Conservation (phyloP, 2,329 filamentous ascomycete species). For the Hortaea werneckii region DNA sequence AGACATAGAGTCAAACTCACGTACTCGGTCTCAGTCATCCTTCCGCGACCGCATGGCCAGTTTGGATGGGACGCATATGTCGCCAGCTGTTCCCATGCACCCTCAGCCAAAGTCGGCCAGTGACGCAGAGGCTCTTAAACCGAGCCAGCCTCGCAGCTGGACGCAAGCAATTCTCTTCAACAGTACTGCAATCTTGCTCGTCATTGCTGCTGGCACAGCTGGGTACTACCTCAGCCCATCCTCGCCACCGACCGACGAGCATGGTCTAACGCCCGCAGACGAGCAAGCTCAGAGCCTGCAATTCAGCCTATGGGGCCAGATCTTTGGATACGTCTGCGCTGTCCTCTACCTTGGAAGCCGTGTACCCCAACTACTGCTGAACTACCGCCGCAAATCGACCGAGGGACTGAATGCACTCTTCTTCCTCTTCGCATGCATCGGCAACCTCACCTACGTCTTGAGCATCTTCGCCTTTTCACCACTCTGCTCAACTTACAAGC, state of each 20-base stretch:
- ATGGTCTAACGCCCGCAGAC: constrained; percentile 16
- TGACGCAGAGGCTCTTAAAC: constrained; percentile 25
- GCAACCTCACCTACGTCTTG: constrained; percentile 86
- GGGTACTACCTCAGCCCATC: constrained; percentile 71
- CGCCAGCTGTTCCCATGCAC: constrained; percentile 72
- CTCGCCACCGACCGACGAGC: constrained; percentile 8
- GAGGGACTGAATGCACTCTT: constrained; percentile 91
- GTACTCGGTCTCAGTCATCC: constrained; percentile 24
- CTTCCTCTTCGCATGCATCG: constrained; percentile 91
- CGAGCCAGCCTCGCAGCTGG: constrained; percentile 30
- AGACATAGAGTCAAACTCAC: constrained; percentile 16
- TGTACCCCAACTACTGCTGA: constrained; percentile 81
- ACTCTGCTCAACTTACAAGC: constrained; percentile 41
- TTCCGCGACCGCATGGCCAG: constrained; percentile 43
- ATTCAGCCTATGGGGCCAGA: constrained; percentile 71
- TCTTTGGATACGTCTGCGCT: constrained; percentile 91
- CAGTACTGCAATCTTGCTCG: constrained; percentile 62
- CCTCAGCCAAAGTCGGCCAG: constrained; percentile 32
- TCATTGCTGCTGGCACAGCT: constrained; percentile 69
- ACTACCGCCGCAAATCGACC: constrained; percentile 84
- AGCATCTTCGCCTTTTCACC: constrained; percentile 87
- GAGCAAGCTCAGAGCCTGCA: constrained; percentile 42
- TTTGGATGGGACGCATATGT: constrained; percentile 59
- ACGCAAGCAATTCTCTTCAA: constrained; percentile 59
- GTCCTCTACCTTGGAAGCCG: constrained; percentile 80